Percentiles rank a stretch among this genome's conserved stretches.
phyloP scores from a whole-genome alignment of 495 filamentous ascomycete genomes.

The Mytilinidion resinicola region DNA sequence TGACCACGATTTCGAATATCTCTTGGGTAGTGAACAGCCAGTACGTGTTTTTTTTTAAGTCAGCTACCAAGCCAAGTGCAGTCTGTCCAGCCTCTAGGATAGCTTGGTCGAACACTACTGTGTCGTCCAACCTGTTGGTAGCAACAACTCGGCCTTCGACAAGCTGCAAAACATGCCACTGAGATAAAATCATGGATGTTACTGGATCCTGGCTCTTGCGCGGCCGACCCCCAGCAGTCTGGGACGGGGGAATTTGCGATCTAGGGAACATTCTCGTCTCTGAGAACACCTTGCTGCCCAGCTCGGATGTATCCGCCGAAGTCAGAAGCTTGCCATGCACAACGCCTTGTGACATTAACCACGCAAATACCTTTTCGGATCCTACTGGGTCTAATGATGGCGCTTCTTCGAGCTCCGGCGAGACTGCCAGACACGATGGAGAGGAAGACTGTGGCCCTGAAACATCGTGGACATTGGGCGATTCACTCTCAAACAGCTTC shows the following conservation, averaged over 20 bases:
- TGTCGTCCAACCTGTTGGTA: constrained; percentile 77
- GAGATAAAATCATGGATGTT: constrained; percentile 74
- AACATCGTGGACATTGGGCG: constrained; percentile 65
- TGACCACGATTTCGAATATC: constrained; percentile 87
- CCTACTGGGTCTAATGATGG: constrained; percentile 39
- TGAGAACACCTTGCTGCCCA: constrained; percentile 60
- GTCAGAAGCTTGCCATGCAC: constrained; percentile 70
- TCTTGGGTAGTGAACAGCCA: constrained; percentile 89
- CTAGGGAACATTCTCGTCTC: constrained; percentile 70
- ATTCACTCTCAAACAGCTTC: constrained; percentile 81
- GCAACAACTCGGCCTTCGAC: constrained; percentile 75
- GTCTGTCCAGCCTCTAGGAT: constrained; percentile 76
- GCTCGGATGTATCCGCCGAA: constrained; percentile 33
- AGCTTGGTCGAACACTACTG: constrained; percentile 75
- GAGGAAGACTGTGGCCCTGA: constrained; percentile 48
- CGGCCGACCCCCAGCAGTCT: constrained; percentile 56
- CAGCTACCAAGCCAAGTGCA: constrained; percentile 72
- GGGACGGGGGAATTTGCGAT: constrained; percentile 60
- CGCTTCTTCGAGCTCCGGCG: constrained; percentile 60
- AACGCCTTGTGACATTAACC: constrained; percentile 84
- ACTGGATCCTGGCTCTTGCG: constrained; percentile 63
- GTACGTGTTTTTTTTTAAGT: constrained; percentile 88
- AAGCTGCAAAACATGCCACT: constrained; percentile 87
- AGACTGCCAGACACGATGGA: constrained; percentile 62
- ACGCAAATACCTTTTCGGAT: constrained; percentile 73